A percentile compares a stretch with the other conserved stretches of the same genome.
These are phyloP conservation scores for Cercophora samala DNA, from an alignment of 495 filamentous ascomycete species.

Conservation along the genomic window DNA sequence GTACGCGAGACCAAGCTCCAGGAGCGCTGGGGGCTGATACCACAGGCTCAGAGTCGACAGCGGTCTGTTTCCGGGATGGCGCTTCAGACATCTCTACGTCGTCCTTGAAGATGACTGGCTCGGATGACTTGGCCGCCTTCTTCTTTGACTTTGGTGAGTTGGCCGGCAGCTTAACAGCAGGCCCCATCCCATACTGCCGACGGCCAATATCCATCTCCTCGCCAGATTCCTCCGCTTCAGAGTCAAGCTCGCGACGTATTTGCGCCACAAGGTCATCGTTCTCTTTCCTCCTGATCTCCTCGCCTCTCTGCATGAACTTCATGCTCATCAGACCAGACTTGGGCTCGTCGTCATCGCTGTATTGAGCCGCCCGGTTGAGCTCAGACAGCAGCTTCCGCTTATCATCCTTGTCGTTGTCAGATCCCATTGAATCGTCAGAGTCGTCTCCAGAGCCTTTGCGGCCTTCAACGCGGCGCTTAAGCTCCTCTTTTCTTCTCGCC, in stretches of 20 bases:
- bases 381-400: slow-evolving; percentile 58
- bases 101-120: slow-evolving; percentile 2
- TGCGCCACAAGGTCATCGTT: slow-evolving; percentile 79
- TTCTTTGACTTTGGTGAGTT: slow-evolving; percentile 15
- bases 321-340: slow-evolving; percentile 59
- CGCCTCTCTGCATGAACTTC: slow-evolving; percentile 91
- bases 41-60: slow-evolving; percentile 1
- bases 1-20: slow-evolving; percentile 37
- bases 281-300: slow-evolving; percentile 66
- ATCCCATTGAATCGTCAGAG: slow-evolving; percentile 52
- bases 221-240: slow-evolving; percentile 53
- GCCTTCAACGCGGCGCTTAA: slow-evolving; percentile 80
- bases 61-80: not conserved
- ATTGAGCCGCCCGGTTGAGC: slow-evolving; percentile 49
- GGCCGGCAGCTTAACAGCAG: slow-evolving; percentile 15
- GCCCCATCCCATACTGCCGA: slow-evolving; percentile 57
- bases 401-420: slow-evolving; percentile 48
- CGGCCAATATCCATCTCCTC: slow-evolving; percentile 62
- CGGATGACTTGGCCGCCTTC: slow-evolving; percentile 10
- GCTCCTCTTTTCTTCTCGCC: slow-evolving; percentile 79
- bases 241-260: slow-evolving; percentile 67
- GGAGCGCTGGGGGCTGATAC: slow-evolving; percentile 20
- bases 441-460: slow-evolving; percentile 57
- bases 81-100: not conserved
- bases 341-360: slow-evolving; percentile 36